A percentile compares a stretch with the other conserved stretches of the same genome.
Conservation (phyloP, 2,329 filamentous ascomycete genomes). For the Aspergillus hortae region DNA sequence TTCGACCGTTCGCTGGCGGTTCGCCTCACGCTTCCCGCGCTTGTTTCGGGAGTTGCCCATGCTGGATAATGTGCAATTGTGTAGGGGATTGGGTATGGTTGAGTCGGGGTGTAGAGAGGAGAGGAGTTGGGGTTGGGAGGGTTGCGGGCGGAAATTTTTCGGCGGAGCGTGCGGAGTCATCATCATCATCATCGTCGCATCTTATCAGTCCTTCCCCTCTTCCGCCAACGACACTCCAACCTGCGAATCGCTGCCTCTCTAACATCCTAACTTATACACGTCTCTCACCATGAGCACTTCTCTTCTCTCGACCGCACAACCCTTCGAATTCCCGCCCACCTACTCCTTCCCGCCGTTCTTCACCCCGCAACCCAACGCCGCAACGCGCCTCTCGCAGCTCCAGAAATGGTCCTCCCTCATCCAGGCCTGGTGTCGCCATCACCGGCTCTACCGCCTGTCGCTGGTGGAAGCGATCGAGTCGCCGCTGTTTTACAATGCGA, state of each 20-base stretch:
- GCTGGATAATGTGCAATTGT: neutral
- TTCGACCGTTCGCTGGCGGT: conserved; percentile 51
- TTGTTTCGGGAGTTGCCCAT: conserved; percentile 9
- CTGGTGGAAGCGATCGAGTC: conserved; percentile 60
- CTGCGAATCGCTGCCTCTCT: no score
- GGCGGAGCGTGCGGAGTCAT: conserved; percentile 21
- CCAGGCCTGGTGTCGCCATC: conserved; percentile 75
- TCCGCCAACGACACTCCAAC: no score
- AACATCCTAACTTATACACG: neutral
- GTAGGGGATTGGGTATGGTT: conserved; percentile 2
- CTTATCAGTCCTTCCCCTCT: no score
- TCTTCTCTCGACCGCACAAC: conserved; percentile 12
- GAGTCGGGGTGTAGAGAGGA: neutral
- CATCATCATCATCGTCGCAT: no score
- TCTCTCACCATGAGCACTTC: conserved; percentile 1
- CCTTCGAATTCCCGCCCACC: conserved; percentile 40
- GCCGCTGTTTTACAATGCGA: conserved; percentile 53
- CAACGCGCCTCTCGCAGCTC: conserved; percentile 52
- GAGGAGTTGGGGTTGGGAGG: neutral
- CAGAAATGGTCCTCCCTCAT: conserved; percentile 83
- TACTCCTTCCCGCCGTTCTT: conserved; percentile 54
- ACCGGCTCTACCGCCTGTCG: conserved; percentile 72
- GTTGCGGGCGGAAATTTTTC: conserved; percentile 36
- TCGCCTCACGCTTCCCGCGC: conserved; percentile 60
- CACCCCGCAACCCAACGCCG: conserved; percentile 46